Base-by-base conservation (phyloP, 257 asterid genomes). In the Solanum ossicruentum region DNA sequence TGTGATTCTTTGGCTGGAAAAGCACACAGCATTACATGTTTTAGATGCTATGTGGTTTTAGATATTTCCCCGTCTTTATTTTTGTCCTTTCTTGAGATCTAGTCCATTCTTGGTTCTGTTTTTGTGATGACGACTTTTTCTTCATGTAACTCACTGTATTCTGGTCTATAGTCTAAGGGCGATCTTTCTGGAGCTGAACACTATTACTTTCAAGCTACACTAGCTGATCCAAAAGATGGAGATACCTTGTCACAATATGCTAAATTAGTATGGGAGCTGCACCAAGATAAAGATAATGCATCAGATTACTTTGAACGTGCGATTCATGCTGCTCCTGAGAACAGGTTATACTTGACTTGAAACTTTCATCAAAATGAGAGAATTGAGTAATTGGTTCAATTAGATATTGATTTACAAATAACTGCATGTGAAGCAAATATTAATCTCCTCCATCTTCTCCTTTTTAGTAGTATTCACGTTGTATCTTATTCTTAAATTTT, bases 131-230 rank as follows among this genome's bases (percentile, higher is more conserved):
- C 26, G 23, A 16, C 10, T 17, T 61, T 82, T 18, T 43, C 43
- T 82, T 13, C 1, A 36, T 16, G n/a, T 2, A 26, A 77, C 82
- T 9, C 20, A 2, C 7, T 16, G 81, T 41, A 56, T 66, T 45
- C 43, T 69, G 6, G 54, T 81, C 45, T 81, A 71, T 92, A 94
- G 99, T 85, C 91, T 20, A 92, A 92, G 55, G 93, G 94, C 80
- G 95, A 96, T 89, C 88, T 90, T 82, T 58, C 82, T 18, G 96
- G 91, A 85, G 97, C 99, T 8, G 98, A 95, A 88, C 97, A 92
- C n/a, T 88, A 85, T 73, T 92, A 90, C 84, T 57, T 70, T 77
- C 93, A 88, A 60, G 98, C 98, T 66, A 88, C 89, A 3, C 77
- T 87, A 80, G 94, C 94, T 32, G 97, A 92, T 89, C 98, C 98